phyloP scores from a whole-genome alignment of 148 eudicot species.

The Rhododendron griersonianum region DNA sequence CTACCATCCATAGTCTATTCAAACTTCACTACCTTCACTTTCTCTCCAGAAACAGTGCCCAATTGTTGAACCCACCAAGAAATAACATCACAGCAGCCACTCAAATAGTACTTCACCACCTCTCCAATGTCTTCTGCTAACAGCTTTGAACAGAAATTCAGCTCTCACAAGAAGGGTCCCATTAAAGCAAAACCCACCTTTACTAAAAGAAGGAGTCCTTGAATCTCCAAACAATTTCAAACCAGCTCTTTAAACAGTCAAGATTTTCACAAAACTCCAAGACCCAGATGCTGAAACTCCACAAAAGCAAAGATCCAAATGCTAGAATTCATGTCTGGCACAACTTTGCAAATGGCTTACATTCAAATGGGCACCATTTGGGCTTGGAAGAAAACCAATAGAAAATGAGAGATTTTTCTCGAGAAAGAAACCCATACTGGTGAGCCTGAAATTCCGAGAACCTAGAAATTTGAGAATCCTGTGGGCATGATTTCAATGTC shows the following conservation, averaged over 20 bases:
- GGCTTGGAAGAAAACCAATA: neutral
- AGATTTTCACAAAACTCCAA: slow-evolving; percentile 7
- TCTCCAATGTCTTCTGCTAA: slow-evolving; percentile 15
- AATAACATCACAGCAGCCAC: slow-evolving; percentile 12
- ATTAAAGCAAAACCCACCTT: slow-evolving; percentile 15
- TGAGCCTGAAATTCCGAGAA: slow-evolving; percentile 43
- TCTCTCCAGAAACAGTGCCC: slow-evolving; percentile 3
- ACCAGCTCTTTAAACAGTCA: neutral
- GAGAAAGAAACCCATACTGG: slow-evolving; percentile 17
- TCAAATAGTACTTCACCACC: slow-evolving; percentile 13
- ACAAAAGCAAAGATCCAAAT: slow-evolving; percentile 15
- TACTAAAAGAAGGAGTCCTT: neutral
- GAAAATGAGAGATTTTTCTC: slow-evolving; percentile 15
- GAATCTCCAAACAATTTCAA: neutral
- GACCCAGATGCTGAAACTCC: slow-evolving; percentile 18
- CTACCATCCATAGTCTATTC: slow-evolving; percentile 29
- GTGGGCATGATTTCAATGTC: slow-evolving; percentile 17
- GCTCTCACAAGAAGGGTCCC: slow-evolving; percentile 17
- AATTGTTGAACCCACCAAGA: slow-evolving; percentile 4
- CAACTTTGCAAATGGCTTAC: neutral
- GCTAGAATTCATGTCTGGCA: slow-evolving; percentile 14
- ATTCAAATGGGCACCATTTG: slow-evolving; percentile 1
- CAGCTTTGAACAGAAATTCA: neutral
- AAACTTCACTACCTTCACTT: slow-evolving; percentile 7
- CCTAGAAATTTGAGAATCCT: slow-evolving; percentile 48